Percentiles rank a stretch among this genome's conserved stretches.
Evolutionary conservation across 1,284 basidiomycete species (phyloP).

Genomic region (Boletus semigastroideus): DNA sequence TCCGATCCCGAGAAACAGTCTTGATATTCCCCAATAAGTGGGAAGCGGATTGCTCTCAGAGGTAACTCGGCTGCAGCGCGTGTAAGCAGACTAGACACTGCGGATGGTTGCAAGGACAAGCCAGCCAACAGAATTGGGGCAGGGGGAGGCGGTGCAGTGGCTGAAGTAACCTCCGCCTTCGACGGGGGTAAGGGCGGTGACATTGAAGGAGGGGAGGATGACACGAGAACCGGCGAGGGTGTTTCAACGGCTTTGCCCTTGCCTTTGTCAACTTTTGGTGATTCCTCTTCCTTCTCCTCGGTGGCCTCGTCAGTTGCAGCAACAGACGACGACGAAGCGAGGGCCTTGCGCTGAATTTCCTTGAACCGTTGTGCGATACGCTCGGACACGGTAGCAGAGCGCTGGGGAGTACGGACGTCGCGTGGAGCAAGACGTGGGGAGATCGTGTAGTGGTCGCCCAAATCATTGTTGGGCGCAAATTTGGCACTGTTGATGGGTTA

Average conservation of each 20-base stretch:
- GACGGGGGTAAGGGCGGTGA: slow-evolving; percentile 53
- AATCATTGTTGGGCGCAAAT: slow-evolving; percentile 72
- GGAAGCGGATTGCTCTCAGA: slow-evolving; percentile 68
- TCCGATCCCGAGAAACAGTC: slow-evolving; percentile 85
- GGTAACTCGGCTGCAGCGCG: slow-evolving; percentile 64
- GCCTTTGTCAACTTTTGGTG: slow-evolving; percentile 70
- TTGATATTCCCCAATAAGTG: slow-evolving; percentile 84
- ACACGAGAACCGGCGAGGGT: slow-evolving; percentile 38
- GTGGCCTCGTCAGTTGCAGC: slow-evolving; percentile 16
- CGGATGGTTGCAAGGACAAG: slow-evolving; percentile 60
- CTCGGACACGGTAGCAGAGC: slow-evolving; percentile 72
- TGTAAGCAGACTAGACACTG: slow-evolving; percentile 66
- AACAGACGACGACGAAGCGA: slow-evolving; percentile 32
- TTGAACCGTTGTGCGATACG: slow-evolving; percentile 73
- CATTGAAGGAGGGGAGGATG: slow-evolving; percentile 68
- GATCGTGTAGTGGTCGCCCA: slow-evolving; percentile 68
- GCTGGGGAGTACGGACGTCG: slow-evolving; percentile 53
- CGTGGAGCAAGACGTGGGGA: slow-evolving; percentile 67
- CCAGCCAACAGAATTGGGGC: slow-evolving; percentile 72
- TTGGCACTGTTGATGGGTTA: slow-evolving; percentile 55
- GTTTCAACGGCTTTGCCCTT: slow-evolving; percentile 65
- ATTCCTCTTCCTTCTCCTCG: slow-evolving; percentile 41
- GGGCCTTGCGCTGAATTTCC: slow-evolving; percentile 63
- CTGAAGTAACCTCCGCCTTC: slow-evolving; percentile 35
- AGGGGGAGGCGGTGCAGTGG: slow-evolving; percentile 39